Base-by-base conservation (phyloP, 805 yeast species). In the Blastobotrys americana region DNA sequence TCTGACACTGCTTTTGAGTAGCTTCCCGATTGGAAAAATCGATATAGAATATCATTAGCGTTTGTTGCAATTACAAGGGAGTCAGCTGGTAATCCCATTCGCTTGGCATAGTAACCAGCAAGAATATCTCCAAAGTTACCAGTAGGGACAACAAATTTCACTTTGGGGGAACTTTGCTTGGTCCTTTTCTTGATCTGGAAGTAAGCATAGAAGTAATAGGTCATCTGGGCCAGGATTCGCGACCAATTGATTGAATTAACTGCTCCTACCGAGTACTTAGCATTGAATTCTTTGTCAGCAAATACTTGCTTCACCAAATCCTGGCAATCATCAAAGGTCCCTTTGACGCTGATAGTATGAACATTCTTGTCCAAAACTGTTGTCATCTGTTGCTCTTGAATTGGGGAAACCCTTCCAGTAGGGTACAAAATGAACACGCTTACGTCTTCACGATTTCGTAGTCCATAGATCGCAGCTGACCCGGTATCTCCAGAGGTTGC, bases 401-500 rank as follows among this genome's bases (percentile, higher is more conserved):
- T 83, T 36, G 96, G 97, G 28, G 97, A 89, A 46, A 93, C 93
- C 64, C 97, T 80, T 41, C 97, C 98, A 5, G 95, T 86, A 58
- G 99, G 99, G 62, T 90, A 93, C 57, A 93, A 70, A 53, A 93
- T 93, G 67, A 93, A 93, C 18, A 93, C 98, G 23, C 94, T 84
- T n/a, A 93, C 96, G 64, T 93, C 97, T 67, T 88, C 84, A 69
- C 93, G 93, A 65, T 94, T 94, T 69, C 98, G 78, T 55, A 93
- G 76, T 44, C 99, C 99, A 68, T 93, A 93, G 55, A 93, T 93
- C 51, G 99, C 98, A 44, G 99, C 99, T 43, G 96, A 84, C 48
- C 99, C 99, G 39, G 99, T 93, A 60, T 93, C 99, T 61, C 99
- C 99, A 39, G 95, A 84, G 21, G 99, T 93, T 37, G 99, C 99